These are phyloP conservation scores for Gracilaria gracilis DNA, from an alignment of 23 red algal species.

Conservation along the genomic window DNA sequence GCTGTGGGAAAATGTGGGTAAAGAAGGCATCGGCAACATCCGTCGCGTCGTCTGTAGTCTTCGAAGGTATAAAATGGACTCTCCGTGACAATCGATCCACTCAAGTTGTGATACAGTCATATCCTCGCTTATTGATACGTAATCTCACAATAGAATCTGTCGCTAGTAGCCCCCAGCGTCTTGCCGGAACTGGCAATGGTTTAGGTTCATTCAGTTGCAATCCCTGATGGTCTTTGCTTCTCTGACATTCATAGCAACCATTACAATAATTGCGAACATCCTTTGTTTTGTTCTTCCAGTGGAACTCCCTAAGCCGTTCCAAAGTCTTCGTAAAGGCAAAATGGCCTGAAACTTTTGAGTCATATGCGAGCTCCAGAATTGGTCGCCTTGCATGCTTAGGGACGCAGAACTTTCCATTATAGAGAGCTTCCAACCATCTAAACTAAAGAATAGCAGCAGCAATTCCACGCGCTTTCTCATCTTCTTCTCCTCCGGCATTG, in stretches of 20 bases:
- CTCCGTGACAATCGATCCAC: conserved; percentile 22
- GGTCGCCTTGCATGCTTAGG: no score
- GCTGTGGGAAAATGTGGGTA: conserved; percentile 33
- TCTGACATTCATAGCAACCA: neutral
- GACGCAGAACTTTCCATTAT: no score
- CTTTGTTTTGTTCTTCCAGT: conserved; percentile 38
- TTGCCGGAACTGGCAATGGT: neutral
- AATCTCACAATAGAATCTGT: conserved; percentile 30
- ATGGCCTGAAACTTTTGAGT: conserved; percentile 33
- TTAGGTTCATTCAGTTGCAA: conserved; percentile 14
- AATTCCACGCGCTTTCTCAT: no score
- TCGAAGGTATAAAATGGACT: conserved; percentile 11
- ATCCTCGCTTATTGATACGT: neutral
- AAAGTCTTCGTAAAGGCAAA: conserved; percentile 48
- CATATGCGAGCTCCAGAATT: neutral
- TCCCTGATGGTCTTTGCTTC: conserved; percentile 18
- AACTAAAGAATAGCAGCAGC: no score
- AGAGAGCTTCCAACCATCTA: no score
- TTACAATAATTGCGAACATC: conserved; percentile 4
- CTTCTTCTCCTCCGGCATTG: no score
- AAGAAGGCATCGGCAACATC: conserved; percentile 35
- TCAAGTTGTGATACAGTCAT: conserved; percentile 28
- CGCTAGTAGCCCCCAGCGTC: conserved; percentile 9
- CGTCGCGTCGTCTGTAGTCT: neutral
- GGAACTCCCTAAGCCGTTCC: neutral